Conservation (phyloP, 2,329 filamentous ascomycete genomes). For the Nothopassalora personata region DNA sequence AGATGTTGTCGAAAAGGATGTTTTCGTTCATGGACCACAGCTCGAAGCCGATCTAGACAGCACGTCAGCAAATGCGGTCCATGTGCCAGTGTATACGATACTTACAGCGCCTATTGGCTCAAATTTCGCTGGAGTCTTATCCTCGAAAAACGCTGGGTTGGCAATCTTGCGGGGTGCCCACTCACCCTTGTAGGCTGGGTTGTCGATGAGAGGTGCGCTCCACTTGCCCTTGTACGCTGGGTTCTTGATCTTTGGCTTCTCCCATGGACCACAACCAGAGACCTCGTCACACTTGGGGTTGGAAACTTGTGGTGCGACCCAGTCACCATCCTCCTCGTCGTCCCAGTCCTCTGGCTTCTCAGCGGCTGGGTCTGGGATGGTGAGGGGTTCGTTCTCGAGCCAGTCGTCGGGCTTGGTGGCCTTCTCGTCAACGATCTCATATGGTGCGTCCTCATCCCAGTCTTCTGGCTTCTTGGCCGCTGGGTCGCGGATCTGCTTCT, state of each 20-base stretch:
- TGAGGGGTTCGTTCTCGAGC: constrained; percentile 82
- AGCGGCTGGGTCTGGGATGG: constrained; percentile 85
- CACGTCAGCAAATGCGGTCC: constrained; percentile 10
- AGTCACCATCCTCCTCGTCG: constrained; percentile 98
- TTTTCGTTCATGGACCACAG: constrained; percentile 99
- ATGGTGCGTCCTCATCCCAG: constrained; percentile 98
- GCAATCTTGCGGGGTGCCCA: constrained; percentile 95
- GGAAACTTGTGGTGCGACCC: constrained; percentile 79
- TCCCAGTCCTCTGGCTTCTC: constrained; percentile 99
- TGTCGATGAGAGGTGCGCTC: constrained; percentile 87
- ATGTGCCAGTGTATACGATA: constrained; percentile 27
- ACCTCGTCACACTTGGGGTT: constrained; percentile 95
- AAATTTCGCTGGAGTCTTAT: constrained; percentile 93
- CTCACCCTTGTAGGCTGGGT: constrained; percentile 94
- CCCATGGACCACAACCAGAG: constrained; percentile 92
- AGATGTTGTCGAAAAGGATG: constrained; percentile 99
- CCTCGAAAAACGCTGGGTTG: constrained; percentile 95
- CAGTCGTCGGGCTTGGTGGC: constrained; percentile 91
- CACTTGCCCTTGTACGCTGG: constrained; percentile 99
- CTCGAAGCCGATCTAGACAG: constrained; percentile 81
- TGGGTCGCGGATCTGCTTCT: constrained; percentile 83
- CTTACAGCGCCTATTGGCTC: constrained; percentile 96
- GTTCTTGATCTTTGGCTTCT: constrained; percentile 88
- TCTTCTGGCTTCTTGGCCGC: constrained; percentile 95
- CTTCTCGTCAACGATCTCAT: constrained; percentile 89